Conservation (phyloP, 176 grass and related monocot genomes). For the Elaeis guineensis region DNA sequence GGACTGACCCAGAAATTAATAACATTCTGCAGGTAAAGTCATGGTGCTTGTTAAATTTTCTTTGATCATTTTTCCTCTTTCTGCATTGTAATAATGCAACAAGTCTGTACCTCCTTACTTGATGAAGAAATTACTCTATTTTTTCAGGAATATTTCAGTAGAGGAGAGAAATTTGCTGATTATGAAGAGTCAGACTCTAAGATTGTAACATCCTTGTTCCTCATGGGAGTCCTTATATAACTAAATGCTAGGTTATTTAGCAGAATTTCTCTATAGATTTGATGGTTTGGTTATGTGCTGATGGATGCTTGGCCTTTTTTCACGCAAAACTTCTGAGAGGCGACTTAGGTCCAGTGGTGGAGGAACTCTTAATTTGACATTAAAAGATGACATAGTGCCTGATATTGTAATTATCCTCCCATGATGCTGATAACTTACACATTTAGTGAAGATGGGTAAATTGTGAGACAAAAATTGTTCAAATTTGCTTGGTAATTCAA, state of each 20-base stretch:
- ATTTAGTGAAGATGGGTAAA: too few relatives aligned
- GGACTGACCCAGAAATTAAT: constrained; percentile 50
- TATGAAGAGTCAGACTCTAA: constrained; percentile 14
- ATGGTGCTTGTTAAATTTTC: not conserved
- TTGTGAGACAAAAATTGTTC: too few relatives aligned
- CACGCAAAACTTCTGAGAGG: constrained; percentile 30
- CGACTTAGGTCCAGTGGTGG: constrained; percentile 23
- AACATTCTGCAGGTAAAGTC: constrained; percentile 51
- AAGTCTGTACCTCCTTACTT: not conserved
- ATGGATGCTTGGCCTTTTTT: constrained; percentile 28
- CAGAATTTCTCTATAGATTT: too few relatives aligned
- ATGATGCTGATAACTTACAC: not conserved
- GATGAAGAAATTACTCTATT: constrained; percentile 15
- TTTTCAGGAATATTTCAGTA: constrained; percentile 37
- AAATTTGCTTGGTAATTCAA: too few relatives aligned
- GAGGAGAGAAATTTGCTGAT: constrained; percentile 37
- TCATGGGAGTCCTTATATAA: not conserved
- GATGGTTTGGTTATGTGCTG: not conserved
- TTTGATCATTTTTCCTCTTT: not conserved
- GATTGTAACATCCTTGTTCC: constrained; percentile 15
- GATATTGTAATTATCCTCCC: constrained; percentile 9
- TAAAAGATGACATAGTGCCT: constrained; percentile 32
- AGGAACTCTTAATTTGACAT: constrained; percentile 34
- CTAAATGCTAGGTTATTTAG: too few relatives aligned
- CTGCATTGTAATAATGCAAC: too few relatives aligned